Conservation (phyloP, 1,284 basidiomycete species). For the Erythrobasidium hasegawianum region DNA sequence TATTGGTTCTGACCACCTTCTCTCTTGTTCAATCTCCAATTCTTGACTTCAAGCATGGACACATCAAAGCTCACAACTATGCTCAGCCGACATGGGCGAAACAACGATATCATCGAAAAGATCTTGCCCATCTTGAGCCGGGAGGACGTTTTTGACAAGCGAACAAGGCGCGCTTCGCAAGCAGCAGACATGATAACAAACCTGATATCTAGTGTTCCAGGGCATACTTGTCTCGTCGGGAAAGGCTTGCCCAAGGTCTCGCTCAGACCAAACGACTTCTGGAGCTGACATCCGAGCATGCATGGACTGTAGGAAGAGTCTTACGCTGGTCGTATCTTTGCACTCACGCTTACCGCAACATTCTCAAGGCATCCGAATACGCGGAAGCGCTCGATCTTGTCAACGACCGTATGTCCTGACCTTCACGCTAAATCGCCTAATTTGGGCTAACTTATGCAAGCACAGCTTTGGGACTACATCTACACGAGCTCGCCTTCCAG, state of each 20-base stretch:
- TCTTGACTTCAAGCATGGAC: no score
- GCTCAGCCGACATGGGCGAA: no score
- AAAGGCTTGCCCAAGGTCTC: slow-evolving; percentile 56
- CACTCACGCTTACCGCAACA: neutral
- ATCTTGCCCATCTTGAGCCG: no score
- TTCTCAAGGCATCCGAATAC: slow-evolving; percentile 11
- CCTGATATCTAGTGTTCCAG: slow-evolving; percentile 47
- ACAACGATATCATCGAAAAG: no score
- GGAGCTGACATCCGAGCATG: slow-evolving; percentile 57
- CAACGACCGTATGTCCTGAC: slow-evolving; percentile 1
- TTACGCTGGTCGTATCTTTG: no score
- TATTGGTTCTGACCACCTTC: no score
- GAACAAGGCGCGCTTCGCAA: no score
- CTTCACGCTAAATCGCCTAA: neutral
- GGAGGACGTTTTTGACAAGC: no score
- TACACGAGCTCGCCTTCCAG: slow-evolving; percentile 33
- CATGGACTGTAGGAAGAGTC: slow-evolving; percentile 50
- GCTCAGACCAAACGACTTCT: slow-evolving; percentile 58
- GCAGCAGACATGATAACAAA: no score
- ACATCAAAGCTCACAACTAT: no score
- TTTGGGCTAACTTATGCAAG: no score
- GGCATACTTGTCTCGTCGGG: slow-evolving; percentile 56
- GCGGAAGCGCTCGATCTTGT: slow-evolving; percentile 10
- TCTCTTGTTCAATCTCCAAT: no score
- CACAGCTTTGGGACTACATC: slow-evolving; percentile 9